A percentile compares a stretch with the other conserved stretches of the same genome.
Conservation (phyloP, 2,329 filamentous ascomycete genomes). For the Xylariaceae sp. region DNA sequence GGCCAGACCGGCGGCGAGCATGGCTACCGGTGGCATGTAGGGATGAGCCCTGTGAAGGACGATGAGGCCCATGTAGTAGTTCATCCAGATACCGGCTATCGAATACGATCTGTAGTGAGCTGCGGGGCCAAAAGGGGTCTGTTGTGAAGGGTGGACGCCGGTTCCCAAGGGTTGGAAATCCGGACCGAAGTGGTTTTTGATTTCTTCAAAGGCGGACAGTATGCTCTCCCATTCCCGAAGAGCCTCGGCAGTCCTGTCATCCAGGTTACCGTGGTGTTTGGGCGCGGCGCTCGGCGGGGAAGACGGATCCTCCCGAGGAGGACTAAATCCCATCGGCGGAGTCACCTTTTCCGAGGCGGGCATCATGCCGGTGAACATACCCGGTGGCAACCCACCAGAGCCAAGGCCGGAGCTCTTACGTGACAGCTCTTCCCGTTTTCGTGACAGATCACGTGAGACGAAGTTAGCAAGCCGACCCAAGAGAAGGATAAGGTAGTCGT, state of each 20-base stretch:
- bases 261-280: slow-evolving; percentile 46
- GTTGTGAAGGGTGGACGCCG: slow-evolving; percentile 56
- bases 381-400: slow-evolving; percentile 45
- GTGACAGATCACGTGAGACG: slow-evolving; percentile 65
- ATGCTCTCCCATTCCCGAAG: slow-evolving; percentile 75
- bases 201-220: slow-evolving; percentile 60
- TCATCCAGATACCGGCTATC: slow-evolving; percentile 83
- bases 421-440: slow-evolving; percentile 67
- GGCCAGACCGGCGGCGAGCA: slow-evolving; percentile 76
- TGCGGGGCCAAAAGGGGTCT: slow-evolving; percentile 76
- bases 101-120: slow-evolving; percentile 79
- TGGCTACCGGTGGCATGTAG: slow-evolving; percentile 82
- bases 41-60: slow-evolving; percentile 79
- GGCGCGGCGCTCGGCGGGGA: slow-evolving; percentile 35
- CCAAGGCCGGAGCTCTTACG: slow-evolving; percentile 52
- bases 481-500: slow-evolving; percentile 80
- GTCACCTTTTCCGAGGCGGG: slow-evolving; percentile 46
- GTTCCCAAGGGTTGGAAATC: slow-evolving; percentile 71
- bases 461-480: slow-evolving; percentile 77
- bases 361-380: slow-evolving; percentile 51
- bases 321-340: slow-evolving; percentile 50
- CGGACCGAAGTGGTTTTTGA: slow-evolving; percentile 61
- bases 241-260: slow-evolving; percentile 62
- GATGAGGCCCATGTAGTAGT: slow-evolving; percentile 80
- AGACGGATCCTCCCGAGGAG: slow-evolving; percentile 38